Evolutionary conservation across 2,329 filamentous ascomycete species (phyloP), one percentile per base, ranked within the genome.

Genomic region (Sporothrix variecibatus): DNA sequence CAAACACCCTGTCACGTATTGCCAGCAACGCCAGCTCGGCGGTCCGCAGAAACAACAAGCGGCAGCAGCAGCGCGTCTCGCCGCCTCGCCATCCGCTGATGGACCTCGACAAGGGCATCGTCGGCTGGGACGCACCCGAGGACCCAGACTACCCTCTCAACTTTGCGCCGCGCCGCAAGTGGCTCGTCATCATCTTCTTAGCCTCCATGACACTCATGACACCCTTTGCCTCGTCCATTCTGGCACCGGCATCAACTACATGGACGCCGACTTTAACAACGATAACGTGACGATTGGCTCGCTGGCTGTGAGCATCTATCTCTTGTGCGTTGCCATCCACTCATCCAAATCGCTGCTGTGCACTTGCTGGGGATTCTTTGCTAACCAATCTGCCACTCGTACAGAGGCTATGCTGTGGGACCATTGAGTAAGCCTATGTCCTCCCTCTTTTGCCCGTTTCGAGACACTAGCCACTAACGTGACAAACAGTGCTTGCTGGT

Each of bases 181-280:
- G 89, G 89, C 79, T 85, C 23, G 85, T 88, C 49, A 86, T 88
- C 7, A 80, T 85, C 67, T 84, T 89, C 23, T 85, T 92, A 26
- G 86, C 89, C 0, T 82, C 83, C 75, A 91, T 91, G 79, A 91
- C 90, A 9, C 87, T 92, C 76, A 87, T 92, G 78, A 91, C 90
- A 0, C 89, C 90, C 0, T 88, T 92, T 34, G 88, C 89, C 0
- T 91, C 89, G 7, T 90, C 89, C 1, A 91, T 92, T 72, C 80
- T 88, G 23, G 84, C 87, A 1, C 87, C 2, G 86, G 85, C 43
- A 85, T 87, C 72, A 74, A 75, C 0, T 79, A 81, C 46, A 80
- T 88, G 31, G 83, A 84, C 76, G 75, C 75, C 12, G 86, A 88
- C 38, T 87, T 89, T 72, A 76, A 82, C 58, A 83, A 83, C 56